A percentile compares a stretch with the other conserved stretches of the same genome.
Evolutionary conservation across 2,329 filamentous ascomycete species (phyloP).

Genomic region (Fusarium sp.): DNA sequence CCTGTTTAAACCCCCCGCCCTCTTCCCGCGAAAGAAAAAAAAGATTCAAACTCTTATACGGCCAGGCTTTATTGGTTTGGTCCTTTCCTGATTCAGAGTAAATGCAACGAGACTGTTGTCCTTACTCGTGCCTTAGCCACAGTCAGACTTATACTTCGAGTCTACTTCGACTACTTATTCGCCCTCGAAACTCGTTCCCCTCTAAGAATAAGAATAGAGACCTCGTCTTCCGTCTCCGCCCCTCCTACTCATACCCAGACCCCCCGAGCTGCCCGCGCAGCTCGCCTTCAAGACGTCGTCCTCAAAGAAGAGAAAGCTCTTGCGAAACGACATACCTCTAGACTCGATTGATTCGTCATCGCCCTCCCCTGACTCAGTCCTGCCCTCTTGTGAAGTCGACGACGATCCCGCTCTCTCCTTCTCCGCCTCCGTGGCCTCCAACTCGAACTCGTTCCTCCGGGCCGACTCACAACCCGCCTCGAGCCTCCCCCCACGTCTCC

Average conservation of each 20-base stretch:
- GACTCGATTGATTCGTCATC: slow-evolving; percentile 54
- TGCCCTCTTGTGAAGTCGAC: slow-evolving; percentile 66
- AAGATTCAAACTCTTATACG: slow-evolving; percentile 6
- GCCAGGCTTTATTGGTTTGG: slow-evolving; percentile 26
- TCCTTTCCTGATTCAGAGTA: slow-evolving; percentile 26
- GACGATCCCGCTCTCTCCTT: slow-evolving; percentile 65
- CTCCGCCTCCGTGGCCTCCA: slow-evolving; percentile 56
- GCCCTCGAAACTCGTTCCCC: slow-evolving; percentile 9
- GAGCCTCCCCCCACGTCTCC: slow-evolving; percentile 65
- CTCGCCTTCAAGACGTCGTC: slow-evolving; percentile 79
- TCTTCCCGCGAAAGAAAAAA: slow-evolving; percentile 1
- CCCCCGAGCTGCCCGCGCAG: slow-evolving; percentile 71
- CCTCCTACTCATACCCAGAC: slow-evolving; percentile 29
- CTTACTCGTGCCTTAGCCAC: slow-evolving; percentile 34
- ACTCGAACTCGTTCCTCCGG: slow-evolving; percentile 57
- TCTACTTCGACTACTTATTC: background rate
- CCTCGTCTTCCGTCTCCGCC: slow-evolving; percentile 31
- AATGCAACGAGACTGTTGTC: slow-evolving; percentile 36
- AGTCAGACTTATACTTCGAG: slow-evolving; percentile 2
- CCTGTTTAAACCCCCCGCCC: slow-evolving; percentile 18
- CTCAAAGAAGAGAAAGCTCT: slow-evolving; percentile 79
- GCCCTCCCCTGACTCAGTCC: slow-evolving; percentile 59
- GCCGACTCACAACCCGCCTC: slow-evolving; percentile 61
- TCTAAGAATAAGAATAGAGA: slow-evolving; percentile 15
- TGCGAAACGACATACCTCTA: slow-evolving; percentile 58